A percentile compares a stretch with the other conserved stretches of the same genome.
These are phyloP conservation scores for Multifurca ochricompacta DNA, from an alignment of 768 basidiomycete genomes.

Conservation along the genomic window DNA sequence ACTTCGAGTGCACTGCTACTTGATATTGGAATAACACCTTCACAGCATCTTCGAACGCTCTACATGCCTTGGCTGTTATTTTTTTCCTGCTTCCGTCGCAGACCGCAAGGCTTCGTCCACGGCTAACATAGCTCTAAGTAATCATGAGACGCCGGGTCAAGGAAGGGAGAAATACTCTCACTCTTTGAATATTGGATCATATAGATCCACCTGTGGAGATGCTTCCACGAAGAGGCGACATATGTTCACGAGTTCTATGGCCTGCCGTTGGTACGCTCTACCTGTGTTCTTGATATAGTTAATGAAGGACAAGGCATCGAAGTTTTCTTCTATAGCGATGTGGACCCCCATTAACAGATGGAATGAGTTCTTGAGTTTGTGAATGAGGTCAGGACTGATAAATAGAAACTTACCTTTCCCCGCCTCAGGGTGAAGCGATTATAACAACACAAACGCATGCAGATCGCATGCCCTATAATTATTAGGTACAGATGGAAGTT, in stretches of 20 bases:
- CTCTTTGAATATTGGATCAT: background rate
- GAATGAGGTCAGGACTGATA: background rate
- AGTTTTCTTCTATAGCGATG: background rate
- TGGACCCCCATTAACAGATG: background rate
- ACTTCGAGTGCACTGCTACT: background rate
- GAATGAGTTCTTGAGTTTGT: background rate
- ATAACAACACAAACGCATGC: background rate
- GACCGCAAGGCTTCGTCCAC: background rate
- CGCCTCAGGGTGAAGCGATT: background rate
- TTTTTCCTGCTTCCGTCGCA: conserved; percentile 3
- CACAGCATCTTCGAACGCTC: background rate
- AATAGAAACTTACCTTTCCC: background rate
- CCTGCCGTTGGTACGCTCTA: conserved; percentile 7
- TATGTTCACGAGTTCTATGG: conserved; percentile 2
- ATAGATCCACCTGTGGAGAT: background rate
- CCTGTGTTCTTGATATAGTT: background rate
- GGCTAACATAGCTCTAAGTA: background rate
- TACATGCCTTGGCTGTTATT: background rate
- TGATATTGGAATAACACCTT: background rate
- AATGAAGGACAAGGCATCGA: background rate
- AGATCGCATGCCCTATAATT: background rate
- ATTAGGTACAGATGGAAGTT: background rate
- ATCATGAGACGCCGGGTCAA: background rate
- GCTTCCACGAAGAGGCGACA: background rate
- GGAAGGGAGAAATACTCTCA: background rate